These are phyloP conservation scores for Halenospora varia DNA, from an alignment of 495 filamentous ascomycete genomes.

Conservation along the genomic window DNA sequence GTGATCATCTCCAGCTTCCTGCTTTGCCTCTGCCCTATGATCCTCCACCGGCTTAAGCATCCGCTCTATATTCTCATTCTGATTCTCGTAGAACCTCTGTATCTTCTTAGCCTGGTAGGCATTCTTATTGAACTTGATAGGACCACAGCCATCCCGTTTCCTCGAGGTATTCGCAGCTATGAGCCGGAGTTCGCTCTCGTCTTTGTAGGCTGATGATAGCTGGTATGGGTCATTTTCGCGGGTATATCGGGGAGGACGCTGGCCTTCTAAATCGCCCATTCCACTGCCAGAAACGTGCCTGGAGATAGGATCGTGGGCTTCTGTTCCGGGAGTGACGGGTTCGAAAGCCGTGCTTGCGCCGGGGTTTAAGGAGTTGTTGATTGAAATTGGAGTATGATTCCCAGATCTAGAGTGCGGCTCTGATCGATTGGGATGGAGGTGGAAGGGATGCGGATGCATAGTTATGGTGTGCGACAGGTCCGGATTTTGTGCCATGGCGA, in stretches of 20 bases:
- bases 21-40: conserved; percentile 73
- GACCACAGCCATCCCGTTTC: conserved; percentile 53
- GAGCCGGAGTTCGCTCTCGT: conserved; percentile 67
- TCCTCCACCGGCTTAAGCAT: conserved; percentile 92
- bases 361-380: conserved; percentile 15
- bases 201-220: conserved; percentile 75
- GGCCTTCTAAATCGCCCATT: conserved; percentile 60
- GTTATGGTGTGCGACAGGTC: conserved; percentile 39
- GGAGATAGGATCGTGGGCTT: conserved; percentile 40
- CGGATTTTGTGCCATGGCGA: conserved; percentile 23
- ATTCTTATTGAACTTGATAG: conserved; percentile 36
- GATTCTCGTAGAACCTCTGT: conserved; percentile 80
- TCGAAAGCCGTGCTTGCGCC: conserved; percentile 44
- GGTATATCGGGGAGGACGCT: conserved; percentile 49
- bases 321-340: conserved; percentile 30
- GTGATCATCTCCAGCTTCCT: conserved; percentile 75
- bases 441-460: conserved; percentile 42
- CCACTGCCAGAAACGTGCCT: conserved; percentile 33
- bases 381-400: conserved; percentile 21
- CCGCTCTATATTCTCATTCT: conserved; percentile 91
- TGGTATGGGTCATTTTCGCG: conserved; percentile 73
- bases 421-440: conserved; percentile 29
- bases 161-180: conserved; percentile 81
- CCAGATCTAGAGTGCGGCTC: conserved; percentile 21
- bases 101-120: conserved; percentile 57